Base-by-base conservation (phyloP, 164 flowering plant genomes). In the Akebia trifoliata region DNA sequence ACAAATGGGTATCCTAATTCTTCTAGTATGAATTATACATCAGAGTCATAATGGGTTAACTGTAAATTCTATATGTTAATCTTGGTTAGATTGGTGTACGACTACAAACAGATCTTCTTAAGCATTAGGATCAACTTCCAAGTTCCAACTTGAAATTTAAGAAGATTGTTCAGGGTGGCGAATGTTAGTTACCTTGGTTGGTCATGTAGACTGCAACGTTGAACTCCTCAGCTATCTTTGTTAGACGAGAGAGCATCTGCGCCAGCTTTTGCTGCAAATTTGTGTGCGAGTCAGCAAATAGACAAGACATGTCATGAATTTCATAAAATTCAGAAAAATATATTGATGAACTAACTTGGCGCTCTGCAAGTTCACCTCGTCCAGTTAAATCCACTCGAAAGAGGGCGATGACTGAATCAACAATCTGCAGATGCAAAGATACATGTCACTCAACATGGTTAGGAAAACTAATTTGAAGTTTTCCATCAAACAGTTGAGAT, bases 201-300 rank as follows among this genome's bases (percentile, higher is more conserved):
- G 99, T 94, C 90, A 94, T 79, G 76, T 83, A 94, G 62, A 90
- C 97, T 24, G 99, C 99, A 48, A 90, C 93, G 63, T 94, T 90
- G 70, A 90, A 94, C 74, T 94, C 97, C 69, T 90, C 95, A 15
- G 97, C 93, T 34, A 94, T 90, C 73, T 94, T 94, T 0, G 55
- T 87, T 35, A 90, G 53, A 39, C 43, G n/a, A 14, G 43, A 39
- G 43, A 39, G 43, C 43, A 39, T 39, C 43, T 39, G 14, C 14
- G 43, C 43, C 3, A 39, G 43, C 43, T 39, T 39, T 39, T 39
- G 43, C 43, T 39, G n/a, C n/a, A 39, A 39, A 39, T 8, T 39
- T 39, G 25, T 20, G 50, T 39, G 43, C n/a, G n/a, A 8, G n/a
- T 39, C 11, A 11, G 4, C 4, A 22, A 8, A 39, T 39, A 39